These are phyloP conservation scores for Sugiyamaella chiloensis DNA, from an alignment of 805 yeast species.

Conservation along the genomic window DNA sequence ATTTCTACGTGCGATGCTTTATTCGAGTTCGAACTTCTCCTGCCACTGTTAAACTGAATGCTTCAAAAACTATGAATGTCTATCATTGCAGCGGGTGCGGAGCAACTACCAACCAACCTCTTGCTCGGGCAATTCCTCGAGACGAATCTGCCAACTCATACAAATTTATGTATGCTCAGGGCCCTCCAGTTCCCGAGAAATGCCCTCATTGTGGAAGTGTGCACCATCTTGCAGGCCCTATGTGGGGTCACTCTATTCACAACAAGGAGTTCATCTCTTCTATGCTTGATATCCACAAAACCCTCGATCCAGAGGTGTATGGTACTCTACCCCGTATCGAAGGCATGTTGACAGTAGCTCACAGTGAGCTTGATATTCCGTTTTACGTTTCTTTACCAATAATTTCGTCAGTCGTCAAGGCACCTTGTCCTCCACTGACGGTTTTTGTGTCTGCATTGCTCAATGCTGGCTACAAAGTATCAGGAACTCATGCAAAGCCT, in stretches of 20 bases:
- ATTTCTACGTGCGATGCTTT: slow-evolving; percentile 86
- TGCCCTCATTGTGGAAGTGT: slow-evolving; percentile 71
- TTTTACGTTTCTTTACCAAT: slow-evolving; percentile 83
- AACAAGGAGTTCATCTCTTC: slow-evolving; percentile 61
- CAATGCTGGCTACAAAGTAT: slow-evolving; percentile 75
- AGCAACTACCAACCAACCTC: slow-evolving; percentile 61
- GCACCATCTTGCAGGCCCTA: slow-evolving; percentile 88
- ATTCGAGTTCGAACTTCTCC: slow-evolving; percentile 77
- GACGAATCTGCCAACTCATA: slow-evolving; percentile 9
- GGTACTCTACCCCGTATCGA: slow-evolving; percentile 80
- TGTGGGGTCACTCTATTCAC: slow-evolving; percentile 88
- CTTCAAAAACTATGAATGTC: slow-evolving; percentile 71
- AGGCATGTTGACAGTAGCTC: slow-evolving; percentile 89
- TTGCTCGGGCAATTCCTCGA: slow-evolving; percentile 54
- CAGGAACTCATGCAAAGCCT: slow-evolving; percentile 85
- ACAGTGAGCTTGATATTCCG: slow-evolving; percentile 62
- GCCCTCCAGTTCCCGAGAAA: slow-evolving; percentile 50
- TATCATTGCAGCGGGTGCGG: slow-evolving; percentile 90
- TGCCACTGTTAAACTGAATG: slow-evolving; percentile 71
- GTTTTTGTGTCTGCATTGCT: slow-evolving; percentile 75
- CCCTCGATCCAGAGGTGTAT: slow-evolving; percentile 54
- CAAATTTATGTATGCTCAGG: slow-evolving; percentile 54
- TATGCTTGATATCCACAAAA: slow-evolving; percentile 53
- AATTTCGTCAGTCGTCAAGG: slow-evolving; percentile 68
- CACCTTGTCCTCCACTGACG: slow-evolving; percentile 79